Percentiles rank a stretch among this genome's conserved stretches.
phyloP scores from a whole-genome alignment of 1,139 yeast genomes.

The Magnusiomyces suaveolens region DNA sequence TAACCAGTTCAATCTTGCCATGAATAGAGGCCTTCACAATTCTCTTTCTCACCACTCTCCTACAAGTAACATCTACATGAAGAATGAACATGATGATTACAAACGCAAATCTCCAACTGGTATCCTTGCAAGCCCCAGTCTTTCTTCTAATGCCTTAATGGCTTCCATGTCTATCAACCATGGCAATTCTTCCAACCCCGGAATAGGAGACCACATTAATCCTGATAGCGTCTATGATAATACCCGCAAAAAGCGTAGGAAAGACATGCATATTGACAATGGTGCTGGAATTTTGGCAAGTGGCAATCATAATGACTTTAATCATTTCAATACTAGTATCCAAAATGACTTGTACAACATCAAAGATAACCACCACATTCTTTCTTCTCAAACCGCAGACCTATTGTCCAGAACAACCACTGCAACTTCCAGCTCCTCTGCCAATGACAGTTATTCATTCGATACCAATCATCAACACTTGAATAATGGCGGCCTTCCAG shows the following conservation, averaged over 20 bases:
- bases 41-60: not conserved
- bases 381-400: not conserved
- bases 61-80: slow-evolving; percentile 2
- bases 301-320: not conserved
- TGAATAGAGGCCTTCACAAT: not conserved
- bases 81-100: not conserved
- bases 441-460: not conserved
- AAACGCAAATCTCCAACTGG: not conserved
- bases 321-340: not conserved
- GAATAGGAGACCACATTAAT: not conserved
- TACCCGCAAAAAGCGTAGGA: not conserved
- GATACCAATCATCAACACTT: not conserved
- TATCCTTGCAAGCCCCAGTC: not conserved
- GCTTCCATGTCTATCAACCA: not conserved
- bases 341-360: not conserved
- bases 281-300: not conserved
- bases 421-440: not conserved
- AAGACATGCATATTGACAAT: not conserved
- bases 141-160: not conserved
- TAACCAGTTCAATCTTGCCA: not conserved
- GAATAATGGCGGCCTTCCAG: not conserved
- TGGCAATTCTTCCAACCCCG: not conserved
- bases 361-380: not conserved
- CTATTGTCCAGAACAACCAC: not conserved
- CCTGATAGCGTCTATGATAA: not conserved